Base-by-base conservation (phyloP, 2,329 filamentous ascomycete genomes). In the Xylaria polymorpha region DNA sequence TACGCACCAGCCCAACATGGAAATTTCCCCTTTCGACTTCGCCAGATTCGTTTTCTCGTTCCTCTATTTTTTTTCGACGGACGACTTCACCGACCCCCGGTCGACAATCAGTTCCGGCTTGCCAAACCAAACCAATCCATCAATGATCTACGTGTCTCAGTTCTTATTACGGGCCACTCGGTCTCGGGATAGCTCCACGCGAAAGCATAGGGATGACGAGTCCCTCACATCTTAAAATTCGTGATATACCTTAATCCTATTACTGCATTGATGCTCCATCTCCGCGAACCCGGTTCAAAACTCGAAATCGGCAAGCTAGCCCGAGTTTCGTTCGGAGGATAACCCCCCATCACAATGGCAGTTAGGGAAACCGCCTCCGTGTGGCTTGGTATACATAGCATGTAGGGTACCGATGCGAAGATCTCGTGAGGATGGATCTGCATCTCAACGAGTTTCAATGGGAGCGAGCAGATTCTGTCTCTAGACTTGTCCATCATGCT, bases 401-500 rank as follows among this genome's bases (percentile, higher is more conserved):
- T 15, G 58, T 43, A 50, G 55, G 57, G 20, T 18, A 18, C 44
- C 51, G 41, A 29, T 20, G 20, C 14, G 35, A 61, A 48, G 46
- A n/a, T 50, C 50, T 66, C 25, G 41, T 35, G 12, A 64, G 25
- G 56, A 51, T 67, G 25, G 56, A 51, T 67, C 60, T 32, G 58
- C 59, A 69, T 61, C 61, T 44, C 51, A 43, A 63, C 55, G 20
- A 55, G 50, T 41, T 48, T 29, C 35, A n/a, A n/a, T 14, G 32
- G 37, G 32, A 41, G 51, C 50, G 29, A 69, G 62, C 44, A 55
- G 56, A 43, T 46, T 69, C 14, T 39, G 39, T 62, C 37, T 56
- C 35, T 58, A 46, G 29, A 61, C 51, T 48, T 68, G 68, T 65
- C 59, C 59, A 62, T 64, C 32, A 72, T 72, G 70, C 65, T 70